Conservation (phyloP, 495 filamentous ascomycete genomes). For the Xylaria sp. region DNA sequence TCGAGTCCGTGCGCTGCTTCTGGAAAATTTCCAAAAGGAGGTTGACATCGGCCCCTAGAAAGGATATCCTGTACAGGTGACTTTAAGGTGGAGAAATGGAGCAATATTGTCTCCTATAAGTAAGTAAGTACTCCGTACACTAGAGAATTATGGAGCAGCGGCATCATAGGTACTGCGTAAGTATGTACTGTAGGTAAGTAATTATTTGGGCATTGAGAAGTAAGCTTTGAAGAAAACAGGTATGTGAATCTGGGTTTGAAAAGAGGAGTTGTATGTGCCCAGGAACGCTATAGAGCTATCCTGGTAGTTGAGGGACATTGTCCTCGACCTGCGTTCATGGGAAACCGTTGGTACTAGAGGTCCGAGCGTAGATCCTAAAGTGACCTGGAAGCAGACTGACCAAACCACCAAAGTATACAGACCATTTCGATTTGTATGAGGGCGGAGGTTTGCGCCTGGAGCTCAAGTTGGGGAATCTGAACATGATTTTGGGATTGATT, state of each 20-base stretch:
- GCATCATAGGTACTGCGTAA: no score
- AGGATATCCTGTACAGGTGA: not conserved
- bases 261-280: not conserved
- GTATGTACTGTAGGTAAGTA: no score
- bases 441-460: no score
- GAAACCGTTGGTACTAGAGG: not conserved
- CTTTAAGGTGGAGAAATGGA: not conserved
- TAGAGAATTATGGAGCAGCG: not conserved
- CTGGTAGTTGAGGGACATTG: no score
- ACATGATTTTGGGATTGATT: no score
- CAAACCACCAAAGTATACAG: not conserved
- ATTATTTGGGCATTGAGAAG: not conserved
- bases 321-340: not conserved
- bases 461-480: not conserved
- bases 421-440: not conserved
- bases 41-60: constrained; percentile 6
- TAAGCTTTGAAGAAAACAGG: not conserved
- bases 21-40: constrained; percentile 20
- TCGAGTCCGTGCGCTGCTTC: constrained; percentile 25
- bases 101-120: not conserved
- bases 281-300: not conserved
- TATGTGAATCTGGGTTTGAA: not conserved
- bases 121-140: no score
- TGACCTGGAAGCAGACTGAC: not conserved
- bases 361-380: not conserved